Conservation (phyloP, 2,329 filamentous ascomycete genomes). For the Coleophoma cylindrospora region DNA sequence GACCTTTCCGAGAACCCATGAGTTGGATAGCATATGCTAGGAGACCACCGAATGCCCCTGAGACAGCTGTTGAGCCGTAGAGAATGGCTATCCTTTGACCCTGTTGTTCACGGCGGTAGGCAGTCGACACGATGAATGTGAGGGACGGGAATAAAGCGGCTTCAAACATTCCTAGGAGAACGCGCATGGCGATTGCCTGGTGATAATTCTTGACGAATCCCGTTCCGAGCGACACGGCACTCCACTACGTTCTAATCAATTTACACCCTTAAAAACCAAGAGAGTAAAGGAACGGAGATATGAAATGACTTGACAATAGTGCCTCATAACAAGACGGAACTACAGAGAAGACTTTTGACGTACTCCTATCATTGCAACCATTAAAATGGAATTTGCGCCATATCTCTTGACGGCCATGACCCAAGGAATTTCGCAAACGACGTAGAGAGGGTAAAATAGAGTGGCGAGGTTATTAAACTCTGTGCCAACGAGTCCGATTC, state of each 20-base stretch:
- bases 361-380: not conserved
- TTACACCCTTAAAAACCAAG: no score
- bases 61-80: conserved; percentile 13
- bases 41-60: conserved; percentile 22
- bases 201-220: not conserved
- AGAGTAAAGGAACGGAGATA: no score
- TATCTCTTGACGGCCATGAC: not conserved
- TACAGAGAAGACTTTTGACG: no score
- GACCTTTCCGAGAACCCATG: conserved; percentile 40
- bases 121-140: not conserved
- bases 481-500: not conserved
- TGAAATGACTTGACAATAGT: no score
- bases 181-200: not conserved
- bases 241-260: not conserved
- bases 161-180: not conserved
- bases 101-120: not conserved
- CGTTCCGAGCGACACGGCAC: not conserved
- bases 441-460: not conserved
- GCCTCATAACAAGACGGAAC: no score
- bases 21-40: conserved; percentile 30
- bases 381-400: not conserved
- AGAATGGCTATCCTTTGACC: not conserved
- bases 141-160: not conserved
- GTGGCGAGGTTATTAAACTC: not conserved
- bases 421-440: not conserved